These are phyloP conservation scores for Penicillium palitans DNA, from an alignment of 2,329 filamentous ascomycete genomes.

Conservation along the genomic window DNA sequence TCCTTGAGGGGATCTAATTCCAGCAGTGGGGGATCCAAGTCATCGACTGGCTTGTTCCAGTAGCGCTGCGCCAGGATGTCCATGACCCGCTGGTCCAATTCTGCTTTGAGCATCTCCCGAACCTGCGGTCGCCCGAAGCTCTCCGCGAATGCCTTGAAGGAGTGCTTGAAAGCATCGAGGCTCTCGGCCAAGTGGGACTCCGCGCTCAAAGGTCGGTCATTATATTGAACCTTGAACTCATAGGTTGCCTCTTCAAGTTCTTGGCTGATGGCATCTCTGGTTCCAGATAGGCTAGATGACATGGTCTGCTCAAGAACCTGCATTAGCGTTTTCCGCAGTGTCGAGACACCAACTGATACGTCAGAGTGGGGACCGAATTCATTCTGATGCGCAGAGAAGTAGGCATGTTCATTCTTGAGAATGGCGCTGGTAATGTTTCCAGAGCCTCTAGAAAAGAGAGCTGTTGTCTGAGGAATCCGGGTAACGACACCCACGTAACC, in stretches of 20 bases:
- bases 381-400: constrained; percentile 77
- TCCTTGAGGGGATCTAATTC: constrained; percentile 74
- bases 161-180: constrained; percentile 94
- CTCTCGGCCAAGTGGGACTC: constrained; percentile 97
- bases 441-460: constrained; percentile 80
- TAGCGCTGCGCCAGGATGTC: constrained; percentile 91
- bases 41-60: constrained; percentile 94
- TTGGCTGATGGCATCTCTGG: constrained; percentile 87
- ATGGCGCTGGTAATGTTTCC: constrained; percentile 79
- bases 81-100: constrained; percentile 91
- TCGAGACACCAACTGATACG: constrained; percentile 78
- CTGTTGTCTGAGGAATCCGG: constrained; percentile 65
- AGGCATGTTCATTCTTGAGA: constrained; percentile 81
- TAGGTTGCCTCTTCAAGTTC: constrained; percentile 96
- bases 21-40: constrained; percentile 65
- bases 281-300: constrained; percentile 86
- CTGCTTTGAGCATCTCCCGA: constrained; percentile 81
- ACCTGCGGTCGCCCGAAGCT: constrained; percentile 88
- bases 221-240: constrained; percentile 99
- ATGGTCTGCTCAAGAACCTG: constrained; percentile 95
- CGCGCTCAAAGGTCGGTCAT: constrained; percentile 88
- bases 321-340: constrained; percentile 93
- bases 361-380: constrained; percentile 75
- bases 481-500: constrained; percentile 96
- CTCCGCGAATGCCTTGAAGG: constrained; percentile 91